A percentile compares a stretch with the other conserved stretches of the same genome.
These are phyloP conservation scores for Sungouiella blattae DNA, from an alignment of 805 yeast genomes.

Conservation along the genomic window DNA sequence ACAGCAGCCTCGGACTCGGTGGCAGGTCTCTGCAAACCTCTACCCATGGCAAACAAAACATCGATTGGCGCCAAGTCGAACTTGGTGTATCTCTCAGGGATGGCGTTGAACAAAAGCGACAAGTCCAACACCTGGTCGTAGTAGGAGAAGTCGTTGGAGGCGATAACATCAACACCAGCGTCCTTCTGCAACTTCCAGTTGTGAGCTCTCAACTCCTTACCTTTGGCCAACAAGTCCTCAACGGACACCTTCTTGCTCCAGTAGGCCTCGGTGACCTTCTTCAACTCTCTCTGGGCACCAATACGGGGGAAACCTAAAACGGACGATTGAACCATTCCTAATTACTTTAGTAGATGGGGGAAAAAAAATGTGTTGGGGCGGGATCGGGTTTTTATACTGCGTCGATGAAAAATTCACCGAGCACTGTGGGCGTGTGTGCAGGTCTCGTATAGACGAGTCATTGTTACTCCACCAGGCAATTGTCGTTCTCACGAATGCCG, in stretches of 20 bases:
- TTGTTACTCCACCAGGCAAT: too few relatives aligned
- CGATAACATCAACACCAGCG: conserved; percentile 95
- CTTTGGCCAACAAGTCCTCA: conserved; percentile 86
- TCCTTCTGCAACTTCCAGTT: conserved; percentile 98
- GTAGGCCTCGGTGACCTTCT: conserved; percentile 98
- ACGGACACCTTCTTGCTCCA: conserved; percentile 91
- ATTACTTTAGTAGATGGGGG: neutral
- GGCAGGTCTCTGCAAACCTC: conserved; percentile 98
- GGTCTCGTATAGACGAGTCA: too few relatives aligned
- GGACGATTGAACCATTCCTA: conserved; percentile 88
- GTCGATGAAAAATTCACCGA: too few relatives aligned
- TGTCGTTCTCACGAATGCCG: too few relatives aligned
- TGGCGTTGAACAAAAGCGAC: conserved; percentile 87
- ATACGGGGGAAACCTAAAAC: conserved; percentile 99
- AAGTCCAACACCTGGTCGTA: conserved; percentile 96
- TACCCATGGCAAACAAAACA: conserved; percentile 97
- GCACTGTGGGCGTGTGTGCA: too few relatives aligned
- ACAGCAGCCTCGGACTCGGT: conserved; percentile 84
- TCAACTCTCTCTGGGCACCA: conserved; percentile 98
- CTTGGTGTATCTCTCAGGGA: conserved; percentile 96
- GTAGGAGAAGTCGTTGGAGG: conserved; percentile 97
- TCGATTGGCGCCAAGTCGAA: conserved; percentile 85
- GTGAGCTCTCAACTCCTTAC: conserved; percentile 90
- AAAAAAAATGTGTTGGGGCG: neutral
- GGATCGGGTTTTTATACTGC: too few relatives aligned